Evolutionary conservation across 345 rosid species (phyloP), one percentile per base, ranked within the genome.

Genomic region (Euclidium syriacum): DNA sequence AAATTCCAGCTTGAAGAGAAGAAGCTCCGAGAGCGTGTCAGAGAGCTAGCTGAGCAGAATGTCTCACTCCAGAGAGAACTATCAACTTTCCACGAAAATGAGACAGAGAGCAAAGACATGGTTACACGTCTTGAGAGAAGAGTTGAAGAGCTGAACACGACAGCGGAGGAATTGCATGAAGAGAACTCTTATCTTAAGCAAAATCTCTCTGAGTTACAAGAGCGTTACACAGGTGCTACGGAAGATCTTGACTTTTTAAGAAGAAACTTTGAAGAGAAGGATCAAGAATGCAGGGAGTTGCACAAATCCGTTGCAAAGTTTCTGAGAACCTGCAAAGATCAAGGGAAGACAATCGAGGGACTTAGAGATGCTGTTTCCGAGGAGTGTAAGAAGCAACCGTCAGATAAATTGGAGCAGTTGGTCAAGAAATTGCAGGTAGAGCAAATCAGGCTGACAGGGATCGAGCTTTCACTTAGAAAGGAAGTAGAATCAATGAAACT

Each of bases 1-100:
- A 95, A 85, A 38, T 88, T 81, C 61, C 90, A 79, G 33, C 60
- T 70, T 20, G 99, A 95, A 78, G 99, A 95, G 79, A 82, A 79
- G 71, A 90, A 89, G 78, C 92, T 90, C 47, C 88, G 96, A 29
- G 97, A 90, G 40, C 85, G 97, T 30, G 95, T 90, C 33, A 76
- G 99, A 59, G 97, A 95, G 80, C 88, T 95, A 33, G 97, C 97
- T 14, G 99, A 90, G 79, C 90, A 90, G 34, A 95, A 95, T 63
- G 99, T 95, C 65, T 77, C 95, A 14, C 89, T 95, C 48, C 99
- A 95, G 74, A 84, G 91, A 72, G 89, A 90, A 68, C 80, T 86
- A 20, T 74, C 95, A 57, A 65, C 85, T 52, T 75, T 84, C 20
- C 84, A 73, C 41, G 95, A 88, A 68, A 78, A 75, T 72, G 96